These are phyloP conservation scores for Metschnikowia sp. DNA, from an alignment of 805 yeast species.

Conservation along the genomic window DNA sequence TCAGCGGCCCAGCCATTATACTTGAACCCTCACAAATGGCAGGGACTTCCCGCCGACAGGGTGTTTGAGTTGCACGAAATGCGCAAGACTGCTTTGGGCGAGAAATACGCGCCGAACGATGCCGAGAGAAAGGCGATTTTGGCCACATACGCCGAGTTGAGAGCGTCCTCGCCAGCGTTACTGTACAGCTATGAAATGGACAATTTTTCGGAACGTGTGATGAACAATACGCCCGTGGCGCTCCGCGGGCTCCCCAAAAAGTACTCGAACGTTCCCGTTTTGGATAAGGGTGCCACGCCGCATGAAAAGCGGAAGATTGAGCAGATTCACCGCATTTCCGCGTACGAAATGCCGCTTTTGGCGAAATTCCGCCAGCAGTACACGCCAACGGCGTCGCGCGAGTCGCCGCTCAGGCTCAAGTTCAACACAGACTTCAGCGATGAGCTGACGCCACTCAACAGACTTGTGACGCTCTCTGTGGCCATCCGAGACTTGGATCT, in stretches of 20 bases:
- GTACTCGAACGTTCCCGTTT: conserved; percentile 33
- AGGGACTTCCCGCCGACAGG: conserved; percentile 59
- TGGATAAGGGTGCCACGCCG: conserved; percentile 33
- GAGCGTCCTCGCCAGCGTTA: conserved; percentile 28
- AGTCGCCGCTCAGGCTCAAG: conserved; percentile 60
- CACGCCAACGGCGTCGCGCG: conserved; percentile 40
- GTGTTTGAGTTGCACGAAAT: conserved; percentile 59
- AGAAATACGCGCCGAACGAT: conserved; percentile 52
- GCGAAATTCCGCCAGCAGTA: conserved; percentile 73
- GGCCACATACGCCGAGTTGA: conserved; percentile 36
- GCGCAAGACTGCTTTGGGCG: conserved; percentile 54
- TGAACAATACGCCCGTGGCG: conserved; percentile 39
- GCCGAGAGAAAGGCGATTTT: conserved; percentile 63
- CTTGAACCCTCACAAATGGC: conserved; percentile 68
- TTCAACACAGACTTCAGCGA: conserved; percentile 69
- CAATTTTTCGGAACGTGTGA: conserved; percentile 38
- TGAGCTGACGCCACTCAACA: conserved; percentile 64
- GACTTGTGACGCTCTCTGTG: conserved; percentile 62
- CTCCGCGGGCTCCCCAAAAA: conserved; percentile 38
- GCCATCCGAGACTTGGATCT: conserved; percentile 54
- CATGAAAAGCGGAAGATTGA: conserved; percentile 66
- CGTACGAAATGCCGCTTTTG: conserved; percentile 86
- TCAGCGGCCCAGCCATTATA: conserved; percentile 32
- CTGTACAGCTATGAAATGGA: conserved; percentile 41
- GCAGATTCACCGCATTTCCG: conserved; percentile 76